Evolutionary conservation across 1,284 basidiomycete genomes (phyloP), one percentile per base, ranked within the genome.

Genomic region (Cryptococcus sp.): DNA sequence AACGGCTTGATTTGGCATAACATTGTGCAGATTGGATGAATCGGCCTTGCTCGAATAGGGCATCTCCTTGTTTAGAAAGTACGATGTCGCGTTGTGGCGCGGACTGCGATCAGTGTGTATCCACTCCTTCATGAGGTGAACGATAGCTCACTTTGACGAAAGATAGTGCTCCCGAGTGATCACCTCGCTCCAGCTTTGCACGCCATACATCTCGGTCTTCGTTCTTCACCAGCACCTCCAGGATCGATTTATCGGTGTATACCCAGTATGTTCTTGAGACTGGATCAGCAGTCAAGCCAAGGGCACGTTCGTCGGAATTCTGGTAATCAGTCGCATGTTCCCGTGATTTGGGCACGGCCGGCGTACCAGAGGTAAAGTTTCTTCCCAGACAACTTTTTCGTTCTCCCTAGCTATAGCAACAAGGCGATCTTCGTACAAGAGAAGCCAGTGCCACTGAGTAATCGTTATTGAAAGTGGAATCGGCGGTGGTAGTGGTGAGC

Each of bases 171-270:
- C 81, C 72, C 13, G 90, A 86, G 60, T 84, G 93, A 45, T 85
- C 81, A 2, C 82, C 83, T 63, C 88, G 85, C 48, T 85, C 82
- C 3, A 98, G 80, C 72, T 90, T 91, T 45, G 93, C 86, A 56
- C 85, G 85, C 96, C 96, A 99, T 5, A 98, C 85, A 67, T 98
- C 88, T 3, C 93, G 83, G 63, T 88, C 88, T 76, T 99, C 96
- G 60, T 94, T 89, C 10, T 80, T 80, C 16, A 91, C 81, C 14
- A 87, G 83, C 18, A 99, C 77, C 67, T 99, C 96, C 64, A 91
- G 92, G 42, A 99, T 82, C 0, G 89, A 88, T 53, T 85, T 82
- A 61, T 91, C 85, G 0, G 94, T 93, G 70, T 88, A 96, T 2
- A 96, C 81, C 96, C 96, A 99, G 64, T 88, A 94, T 3, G 94